A percentile compares a stretch with the other conserved stretches of the same genome.
Evolutionary conservation across 1,284 basidiomycete genomes (phyloP).

Genomic region (Boletus smithii): DNA sequence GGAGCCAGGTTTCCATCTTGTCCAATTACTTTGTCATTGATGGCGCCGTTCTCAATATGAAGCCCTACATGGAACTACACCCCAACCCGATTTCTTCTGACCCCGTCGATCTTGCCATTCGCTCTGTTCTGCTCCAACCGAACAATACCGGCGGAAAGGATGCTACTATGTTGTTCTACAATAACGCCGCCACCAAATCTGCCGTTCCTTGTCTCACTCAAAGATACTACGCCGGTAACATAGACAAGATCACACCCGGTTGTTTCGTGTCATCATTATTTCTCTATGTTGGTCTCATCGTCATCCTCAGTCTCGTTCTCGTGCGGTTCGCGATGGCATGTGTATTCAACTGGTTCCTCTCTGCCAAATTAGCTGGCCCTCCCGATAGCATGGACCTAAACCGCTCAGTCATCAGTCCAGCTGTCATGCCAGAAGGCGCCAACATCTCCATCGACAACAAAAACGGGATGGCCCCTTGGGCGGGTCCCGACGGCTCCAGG

Average conservation of each 20-base stretch:
- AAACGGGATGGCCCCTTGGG: constrained; percentile 93
- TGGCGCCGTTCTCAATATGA: constrained; percentile 91
- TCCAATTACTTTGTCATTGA: constrained; percentile 84
- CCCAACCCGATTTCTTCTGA: constrained; percentile 69
- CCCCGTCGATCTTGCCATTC: constrained; percentile 80
- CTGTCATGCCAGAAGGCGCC: constrained; percentile 92
- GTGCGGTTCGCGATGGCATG: constrained; percentile 96
- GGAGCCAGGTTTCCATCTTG: constrained; percentile 74
- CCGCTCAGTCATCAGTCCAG: constrained; percentile 83
- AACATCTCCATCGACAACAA: constrained; percentile 86
- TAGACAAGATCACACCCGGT: constrained; percentile 94
- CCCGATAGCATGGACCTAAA: constrained; percentile 67
- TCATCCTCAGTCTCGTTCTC: constrained; percentile 89
- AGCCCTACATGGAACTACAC: constrained; percentile 80
- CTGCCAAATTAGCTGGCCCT: constrained; percentile 70
- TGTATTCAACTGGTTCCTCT: constrained; percentile 95
- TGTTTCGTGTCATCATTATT: constrained; percentile 91
- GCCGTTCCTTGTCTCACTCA: constrained; percentile 78
- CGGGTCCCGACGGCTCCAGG: constrained; percentile 50
- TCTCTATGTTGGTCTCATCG: constrained; percentile 87
- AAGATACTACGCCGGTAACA: constrained; percentile 89
- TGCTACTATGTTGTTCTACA: constrained; percentile 83
- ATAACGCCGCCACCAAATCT: constrained; percentile 58
- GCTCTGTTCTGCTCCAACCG: constrained; percentile 60
- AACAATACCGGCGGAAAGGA: constrained; percentile 72